Base-by-base conservation (phyloP, 495 filamentous ascomycete species). In the Viridothelium virens region DNA sequence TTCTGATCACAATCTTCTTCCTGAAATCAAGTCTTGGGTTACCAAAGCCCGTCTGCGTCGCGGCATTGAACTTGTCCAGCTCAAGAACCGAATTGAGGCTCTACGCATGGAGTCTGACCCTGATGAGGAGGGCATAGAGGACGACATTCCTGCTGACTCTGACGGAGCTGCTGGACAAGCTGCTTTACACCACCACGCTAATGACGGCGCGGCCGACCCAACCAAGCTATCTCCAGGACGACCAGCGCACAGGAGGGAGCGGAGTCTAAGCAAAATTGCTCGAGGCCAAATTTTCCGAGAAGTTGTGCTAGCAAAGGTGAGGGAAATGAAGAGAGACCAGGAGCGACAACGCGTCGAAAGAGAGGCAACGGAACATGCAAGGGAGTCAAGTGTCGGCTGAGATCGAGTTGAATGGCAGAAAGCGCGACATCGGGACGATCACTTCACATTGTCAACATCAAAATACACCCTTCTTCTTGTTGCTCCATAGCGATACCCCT, bases 61-160 rank as follows among this genome's bases (percentile, higher is more conserved):
- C 66, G 94, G 94, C 72, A 96, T 99, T 79, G 93, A 97, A 77
- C 87, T 96, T 75, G 91, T 97, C 80, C 96, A 96, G 77, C 84
- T 99, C 38, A 86, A 91, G 68, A 97, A 97, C 80, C 91, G 95
- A 69, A 99, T 99, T 79, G 93, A 96, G 74, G 85, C 91, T 18
- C 87, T 99, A 78, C 96, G 91, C 80, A 92, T 96, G 84, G 89
- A 94, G 76, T 94, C 96, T 70, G 91, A 96, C 56, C 91, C 95
- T 56, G 85, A 86, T 31, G 90, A 90, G 25, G 85, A 88, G 64
- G 85, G 88, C 10, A 81, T 79, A 36, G 79, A 85, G 67, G 75
- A 86, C 31, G 86, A 85, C 63, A 77, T 87, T 64, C 87, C 87
- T 3, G 82, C 86, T 56, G 85, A 89, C 62, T 66, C 78, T n/a